Conservation (phyloP, 2,329 filamentous ascomycete genomes). For the Verticillium tricorpus region DNA sequence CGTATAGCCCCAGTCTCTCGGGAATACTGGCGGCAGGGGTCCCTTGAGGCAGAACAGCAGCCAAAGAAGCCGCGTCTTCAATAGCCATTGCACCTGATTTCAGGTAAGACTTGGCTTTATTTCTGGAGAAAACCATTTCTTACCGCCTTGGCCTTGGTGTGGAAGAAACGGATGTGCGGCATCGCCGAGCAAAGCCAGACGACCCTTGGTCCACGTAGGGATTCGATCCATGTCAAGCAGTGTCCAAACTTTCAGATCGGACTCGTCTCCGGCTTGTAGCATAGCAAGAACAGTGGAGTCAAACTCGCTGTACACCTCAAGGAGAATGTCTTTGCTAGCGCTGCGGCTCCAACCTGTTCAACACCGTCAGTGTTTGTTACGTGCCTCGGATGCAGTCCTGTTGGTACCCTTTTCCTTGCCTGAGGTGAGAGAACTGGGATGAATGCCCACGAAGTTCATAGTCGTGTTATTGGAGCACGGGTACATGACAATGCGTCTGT, state of each 20-base stretch:
- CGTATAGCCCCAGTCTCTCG: conserved; percentile 53
- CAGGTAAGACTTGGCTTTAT: neutral
- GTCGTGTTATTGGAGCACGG: conserved; percentile 37
- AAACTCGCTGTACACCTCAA: conserved; percentile 37
- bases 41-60: conserved; percentile 46
- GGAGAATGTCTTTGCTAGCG: conserved; percentile 29
- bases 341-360: conserved; percentile 32
- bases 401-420: neutral
- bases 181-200: conserved; percentile 58
- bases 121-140: neutral
- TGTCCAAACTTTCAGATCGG: conserved; percentile 46
- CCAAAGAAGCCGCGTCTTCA: conserved; percentile 59
- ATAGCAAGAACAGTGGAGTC: conserved; percentile 32
- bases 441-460: conserved; percentile 48
- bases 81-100: conserved; percentile 56
- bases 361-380: neutral
- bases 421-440: conserved; percentile 27
- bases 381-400: neutral
- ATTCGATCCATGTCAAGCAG: conserved; percentile 59
- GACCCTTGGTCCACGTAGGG: conserved; percentile 47
- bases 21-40: conserved; percentile 41
- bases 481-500: conserved; percentile 42
- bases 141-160: conserved; percentile 29
- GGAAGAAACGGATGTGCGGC: conserved; percentile 66
- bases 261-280: conserved; percentile 28